A percentile compares a stretch with the other conserved stretches of the same genome.
Evolutionary conservation across 441 rosid species (phyloP).

Genomic region (Brassica hybrid): DNA sequence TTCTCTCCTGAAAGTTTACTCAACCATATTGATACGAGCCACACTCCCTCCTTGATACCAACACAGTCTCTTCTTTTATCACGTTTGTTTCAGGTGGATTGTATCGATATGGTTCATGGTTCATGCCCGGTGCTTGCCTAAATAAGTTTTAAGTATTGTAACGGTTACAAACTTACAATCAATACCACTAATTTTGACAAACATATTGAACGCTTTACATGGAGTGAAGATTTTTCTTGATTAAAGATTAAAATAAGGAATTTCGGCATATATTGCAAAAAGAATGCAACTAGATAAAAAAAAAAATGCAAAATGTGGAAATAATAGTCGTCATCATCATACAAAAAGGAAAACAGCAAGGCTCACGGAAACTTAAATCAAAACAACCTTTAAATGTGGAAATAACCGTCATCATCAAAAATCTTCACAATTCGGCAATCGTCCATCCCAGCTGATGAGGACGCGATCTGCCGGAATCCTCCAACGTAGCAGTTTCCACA

Average conservation of each 20-base stretch:
- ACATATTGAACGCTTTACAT: not conserved
- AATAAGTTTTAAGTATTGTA: not conserved
- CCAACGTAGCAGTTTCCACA: slow-evolving; percentile 9
- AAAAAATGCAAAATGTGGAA: not conserved
- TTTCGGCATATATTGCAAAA: not conserved
- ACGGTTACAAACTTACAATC: not conserved
- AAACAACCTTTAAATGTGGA: slow-evolving; percentile 26
- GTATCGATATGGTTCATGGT: not conserved
- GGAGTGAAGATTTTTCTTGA: not conserved
- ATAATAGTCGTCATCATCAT: not conserved
- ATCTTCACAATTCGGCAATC: slow-evolving; percentile 22
- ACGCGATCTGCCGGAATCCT: slow-evolving; percentile 29
- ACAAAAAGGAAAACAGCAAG: not conserved
- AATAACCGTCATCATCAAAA: slow-evolving; percentile 17
- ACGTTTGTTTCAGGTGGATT: not conserved
- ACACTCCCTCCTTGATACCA: not conserved
- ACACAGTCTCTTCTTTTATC: not conserved
- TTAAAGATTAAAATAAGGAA: not conserved
- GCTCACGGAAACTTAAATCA: not conserved
- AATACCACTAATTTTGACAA: not conserved
- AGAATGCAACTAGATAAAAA: not conserved
- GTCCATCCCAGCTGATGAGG: slow-evolving; percentile 31
- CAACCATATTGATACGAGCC: not conserved
- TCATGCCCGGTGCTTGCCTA: not conserved
- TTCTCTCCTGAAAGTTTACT: not conserved